phyloP scores from a whole-genome alignment of 73 alveolate genomes.

The Paramecium sonneborni region DNA sequence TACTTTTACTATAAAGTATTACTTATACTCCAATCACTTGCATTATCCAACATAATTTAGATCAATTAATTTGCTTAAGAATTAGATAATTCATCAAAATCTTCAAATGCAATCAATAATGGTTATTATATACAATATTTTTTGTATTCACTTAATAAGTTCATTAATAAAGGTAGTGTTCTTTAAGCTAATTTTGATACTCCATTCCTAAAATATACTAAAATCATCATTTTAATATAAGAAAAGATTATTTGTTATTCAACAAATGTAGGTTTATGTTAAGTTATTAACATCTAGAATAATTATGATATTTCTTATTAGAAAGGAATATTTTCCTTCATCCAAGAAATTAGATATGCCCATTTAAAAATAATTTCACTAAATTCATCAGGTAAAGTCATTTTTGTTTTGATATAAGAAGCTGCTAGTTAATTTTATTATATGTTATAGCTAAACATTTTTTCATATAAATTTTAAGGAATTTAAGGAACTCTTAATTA shows the following conservation, averaged over 20 bases:
- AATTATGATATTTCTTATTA: not conserved
- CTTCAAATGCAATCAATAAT: not conserved
- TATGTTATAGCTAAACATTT: not conserved
- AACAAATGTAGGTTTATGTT: not conserved
- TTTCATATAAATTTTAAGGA: not conserved
- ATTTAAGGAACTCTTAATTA: not conserved
- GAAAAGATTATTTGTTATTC: not conserved
- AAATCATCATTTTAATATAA: not conserved
- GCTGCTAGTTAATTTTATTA: not conserved
- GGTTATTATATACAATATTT: not conserved
- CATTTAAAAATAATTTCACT: not conserved
- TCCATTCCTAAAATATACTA: not conserved
- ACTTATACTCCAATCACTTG: not conserved
- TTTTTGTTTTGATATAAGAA: not conserved
- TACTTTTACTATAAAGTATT: not conserved
- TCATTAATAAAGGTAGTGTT: not conserved
- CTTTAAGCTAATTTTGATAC: constrained; percentile 7
- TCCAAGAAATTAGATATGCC: constrained; percentile 3
- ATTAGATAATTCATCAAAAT: not conserved
- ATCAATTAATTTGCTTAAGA: not conserved
- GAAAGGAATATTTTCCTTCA: not conserved
- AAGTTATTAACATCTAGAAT: not conserved
- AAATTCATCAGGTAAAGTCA: not conserved
- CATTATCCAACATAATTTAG: not conserved
- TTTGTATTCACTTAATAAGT: not conserved